Conservation (phyloP, 1,139 yeast species). For the Candida neerlandica region DNA sequence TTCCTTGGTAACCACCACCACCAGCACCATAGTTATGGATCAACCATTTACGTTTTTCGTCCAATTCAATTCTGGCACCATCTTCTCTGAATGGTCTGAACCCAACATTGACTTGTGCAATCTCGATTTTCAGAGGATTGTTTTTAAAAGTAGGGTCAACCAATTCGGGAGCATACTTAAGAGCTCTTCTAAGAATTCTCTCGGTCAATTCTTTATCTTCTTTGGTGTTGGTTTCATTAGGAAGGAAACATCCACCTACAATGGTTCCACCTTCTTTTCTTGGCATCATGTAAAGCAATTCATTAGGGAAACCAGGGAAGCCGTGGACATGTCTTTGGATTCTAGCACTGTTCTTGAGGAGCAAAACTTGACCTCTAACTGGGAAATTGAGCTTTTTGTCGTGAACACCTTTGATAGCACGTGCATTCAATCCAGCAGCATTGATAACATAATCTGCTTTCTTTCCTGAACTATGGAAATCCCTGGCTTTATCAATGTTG, state of each 20-base stretch:
- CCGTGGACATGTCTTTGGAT: conserved; percentile 33
- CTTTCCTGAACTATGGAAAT: conserved; percentile 23
- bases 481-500: conserved; percentile 30
- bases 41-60: conserved; percentile 31
- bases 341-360: conserved; percentile 38
- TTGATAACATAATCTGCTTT: conserved; percentile 46
- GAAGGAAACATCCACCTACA: conserved; percentile 51
- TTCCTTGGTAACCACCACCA: conserved; percentile 57
- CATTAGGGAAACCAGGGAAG: conserved; percentile 35
- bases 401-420: conserved; percentile 31
- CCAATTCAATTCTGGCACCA: conserved; percentile 49
- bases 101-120: conserved; percentile 46
- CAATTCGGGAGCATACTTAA: conserved; percentile 45
- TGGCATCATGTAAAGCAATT: conserved; percentile 51
- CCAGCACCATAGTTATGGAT: conserved; percentile 57
- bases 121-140: conserved; percentile 39
- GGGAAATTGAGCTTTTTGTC: conserved; percentile 33
- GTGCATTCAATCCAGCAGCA: conserved; percentile 45
- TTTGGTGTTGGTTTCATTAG: conserved; percentile 22
- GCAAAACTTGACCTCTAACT: conserved; percentile 42
- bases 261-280: conserved; percentile 57
- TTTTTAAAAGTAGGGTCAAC: conserved; percentile 32
- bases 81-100: conserved; percentile 51
- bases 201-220: conserved; percentile 40
- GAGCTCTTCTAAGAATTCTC: conserved; percentile 43